Percentiles rank a stretch among this genome's conserved stretches.
phyloP scores from a whole-genome alignment of 2,329 filamentous ascomycete genomes.

The Diatrype stigma region DNA sequence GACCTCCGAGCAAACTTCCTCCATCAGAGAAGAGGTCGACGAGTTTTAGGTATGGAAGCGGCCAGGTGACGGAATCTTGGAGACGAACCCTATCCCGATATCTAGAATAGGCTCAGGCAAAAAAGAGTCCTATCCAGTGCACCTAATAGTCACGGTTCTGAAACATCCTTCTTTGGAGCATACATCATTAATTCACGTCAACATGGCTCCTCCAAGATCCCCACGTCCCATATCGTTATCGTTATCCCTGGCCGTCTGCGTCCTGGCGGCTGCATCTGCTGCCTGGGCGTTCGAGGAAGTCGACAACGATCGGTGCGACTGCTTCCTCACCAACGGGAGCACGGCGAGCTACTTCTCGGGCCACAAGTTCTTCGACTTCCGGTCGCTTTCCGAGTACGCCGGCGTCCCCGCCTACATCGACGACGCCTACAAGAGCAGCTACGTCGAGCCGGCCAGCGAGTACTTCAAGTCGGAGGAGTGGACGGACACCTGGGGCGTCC shows the following conservation, averaged over 20 bases:
- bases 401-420: slow-evolving; percentile 24
- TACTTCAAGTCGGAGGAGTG: slow-evolving; percentile 29
- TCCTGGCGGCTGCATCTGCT: slow-evolving; percentile 9
- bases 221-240: too few species aligned
- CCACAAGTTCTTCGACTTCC: slow-evolving; percentile 49
- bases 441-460: slow-evolving; percentile 23
- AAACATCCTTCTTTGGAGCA: too few species aligned
- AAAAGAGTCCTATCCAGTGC: too few species aligned
- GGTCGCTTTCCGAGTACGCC: slow-evolving; percentile 36
- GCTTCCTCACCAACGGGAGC: slow-evolving; percentile 45
- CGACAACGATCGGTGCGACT: slow-evolving; percentile 34
- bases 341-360: slow-evolving; percentile 38
- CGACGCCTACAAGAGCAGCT: slow-evolving; percentile 23
- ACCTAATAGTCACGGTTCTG: too few species aligned
- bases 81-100: slow-evolving; percentile 5
- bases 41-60: neutral
- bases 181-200: too few species aligned
- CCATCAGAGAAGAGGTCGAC: neutral
- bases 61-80: neutral
- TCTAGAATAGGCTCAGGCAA: neutral
- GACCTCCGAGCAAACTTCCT: too few species aligned
- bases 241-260: slow-evolving; percentile 12
- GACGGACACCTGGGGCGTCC: slow-evolving; percentile 28
- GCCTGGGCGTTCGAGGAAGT: slow-evolving; percentile 18
- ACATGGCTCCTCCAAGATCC: slow-evolving; percentile 9